Base-by-base conservation (phyloP, 2,329 filamentous ascomycete genomes). In the Aspergillus fumigatus region DNA sequence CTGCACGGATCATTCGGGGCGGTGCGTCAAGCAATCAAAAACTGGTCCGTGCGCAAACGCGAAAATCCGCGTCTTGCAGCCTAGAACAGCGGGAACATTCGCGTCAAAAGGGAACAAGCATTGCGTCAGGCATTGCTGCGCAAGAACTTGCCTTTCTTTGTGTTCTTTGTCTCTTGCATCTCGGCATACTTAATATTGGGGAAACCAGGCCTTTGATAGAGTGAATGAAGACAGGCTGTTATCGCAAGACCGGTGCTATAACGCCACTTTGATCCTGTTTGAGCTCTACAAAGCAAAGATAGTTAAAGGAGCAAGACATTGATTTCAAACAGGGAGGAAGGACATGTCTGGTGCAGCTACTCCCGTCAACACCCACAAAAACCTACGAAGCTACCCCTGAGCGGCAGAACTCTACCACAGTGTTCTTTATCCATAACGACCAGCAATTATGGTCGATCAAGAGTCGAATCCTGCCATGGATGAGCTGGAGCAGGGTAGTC, bases 31-130 rank as follows among this genome's bases (percentile, higher is more conserved):
- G 6, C 32, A 59, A 70, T 72, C 54, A 65, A 70, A 58, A 62
- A 26, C 1, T 70, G 69, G 69, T 63, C 70, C 58, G 69, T 72
- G 70, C 70, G 17, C 57, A 10, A 59, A 72, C 69, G 66, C 70
- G 70, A 70, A 68, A 67, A 65, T 61, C 62, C 68, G 67, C 69
- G 70, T 63, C 56, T 40, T 29, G 27, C 48, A 52, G 50, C 32
- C 43, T 35, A 45, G 25, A 38, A 38, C 27, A 45, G 52, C 27
- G 43, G n/a, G 23, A 49, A 8, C 19, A 21, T 17, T 48, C 55
- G 51, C 38, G 40, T 51, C 48, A 49, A 38, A 26, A 47, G 45
- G n/a, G 41, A 40, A 25, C 43, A 27, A 19, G 23, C 41, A 29
- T 27, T 29, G 17, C 21, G 23, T 23, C n/a, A 25, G 51, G 48